phyloP scores from a whole-genome alignment of 305 asterid species.

The Coffea humblotiana region DNA sequence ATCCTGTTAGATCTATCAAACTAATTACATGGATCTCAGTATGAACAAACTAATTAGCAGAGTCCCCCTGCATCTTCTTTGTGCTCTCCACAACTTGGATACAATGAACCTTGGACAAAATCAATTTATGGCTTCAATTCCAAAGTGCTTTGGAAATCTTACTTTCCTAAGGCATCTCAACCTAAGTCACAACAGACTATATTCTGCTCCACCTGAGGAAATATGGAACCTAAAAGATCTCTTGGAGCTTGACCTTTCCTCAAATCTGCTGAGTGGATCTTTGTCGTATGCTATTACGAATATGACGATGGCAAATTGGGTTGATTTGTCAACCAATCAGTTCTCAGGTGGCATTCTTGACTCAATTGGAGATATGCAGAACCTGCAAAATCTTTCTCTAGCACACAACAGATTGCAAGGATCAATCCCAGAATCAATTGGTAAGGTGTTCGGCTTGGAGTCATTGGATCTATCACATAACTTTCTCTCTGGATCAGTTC shows the following conservation, averaged over 20 bases:
- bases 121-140: constrained; percentile 1
- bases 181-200: neutral
- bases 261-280: neutral
- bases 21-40: neutral
- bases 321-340: neutral
- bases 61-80: neutral
- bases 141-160: constrained; percentile 8
- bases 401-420: neutral
- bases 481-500: neutral
- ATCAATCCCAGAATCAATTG: neutral
- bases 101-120: neutral
- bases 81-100: neutral
- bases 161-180: neutral
- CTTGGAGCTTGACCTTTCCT: neutral
- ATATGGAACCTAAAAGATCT: neutral
- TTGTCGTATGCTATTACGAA: neutral
- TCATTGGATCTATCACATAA: neutral
- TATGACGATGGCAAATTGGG: neutral
- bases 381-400: neutral
- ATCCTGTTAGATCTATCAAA: neutral
- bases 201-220: neutral
- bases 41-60: neutral
- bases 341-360: neutral
- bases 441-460: neutral
- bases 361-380: neutral